These are phyloP conservation scores for Myrica gale DNA, from an alignment of 306 rosid species.

Conservation along the genomic window DNA sequence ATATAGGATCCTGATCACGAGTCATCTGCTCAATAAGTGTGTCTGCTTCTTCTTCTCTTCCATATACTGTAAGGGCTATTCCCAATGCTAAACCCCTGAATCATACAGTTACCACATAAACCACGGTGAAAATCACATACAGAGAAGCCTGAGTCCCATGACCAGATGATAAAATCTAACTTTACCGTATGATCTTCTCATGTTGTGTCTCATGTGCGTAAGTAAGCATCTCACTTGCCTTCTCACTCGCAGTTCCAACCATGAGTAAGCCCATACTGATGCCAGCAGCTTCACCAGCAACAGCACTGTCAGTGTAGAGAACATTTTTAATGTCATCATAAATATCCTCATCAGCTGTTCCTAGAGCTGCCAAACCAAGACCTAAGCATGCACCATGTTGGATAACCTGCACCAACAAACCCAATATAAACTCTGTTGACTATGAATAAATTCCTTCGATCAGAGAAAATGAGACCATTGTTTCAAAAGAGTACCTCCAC, in stretches of 20 bases:
- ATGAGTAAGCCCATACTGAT: slow-evolving; percentile 95
- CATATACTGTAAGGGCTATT: slow-evolving; percentile 93
- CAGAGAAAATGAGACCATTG: slow-evolving; percentile 5
- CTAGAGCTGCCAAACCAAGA: slow-evolving; percentile 92
- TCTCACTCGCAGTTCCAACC: slow-evolving; percentile 98
- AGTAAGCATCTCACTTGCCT: slow-evolving; percentile 93
- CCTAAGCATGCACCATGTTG: slow-evolving; percentile 99
- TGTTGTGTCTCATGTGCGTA: slow-evolving; percentile 98
- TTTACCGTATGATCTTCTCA: slow-evolving; percentile 84
- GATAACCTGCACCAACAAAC: slow-evolving; percentile 61
- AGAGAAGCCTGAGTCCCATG: slow-evolving; percentile 19
- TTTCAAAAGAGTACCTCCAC: slow-evolving; percentile 69
- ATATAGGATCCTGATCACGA: slow-evolving; percentile 89
- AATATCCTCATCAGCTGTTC: slow-evolving; percentile 92
- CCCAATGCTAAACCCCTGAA: slow-evolving; percentile 90
- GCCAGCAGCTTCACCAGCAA: slow-evolving; percentile 99
- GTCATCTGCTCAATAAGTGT: slow-evolving; percentile 97
- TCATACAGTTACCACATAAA: slow-evolving; percentile 19
- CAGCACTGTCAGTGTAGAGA: slow-evolving; percentile 93
- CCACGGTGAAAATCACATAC: background rate
- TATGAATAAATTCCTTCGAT: background rate
- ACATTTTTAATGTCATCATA: slow-evolving; percentile 82
- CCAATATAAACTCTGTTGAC: slow-evolving; percentile 20
- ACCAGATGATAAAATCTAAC: slow-evolving; percentile 16
- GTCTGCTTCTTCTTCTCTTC: slow-evolving; percentile 98